Evolutionary conservation across 257 asterid genomes (phyloP).

Genomic region (Salvia hispanica): DNA sequence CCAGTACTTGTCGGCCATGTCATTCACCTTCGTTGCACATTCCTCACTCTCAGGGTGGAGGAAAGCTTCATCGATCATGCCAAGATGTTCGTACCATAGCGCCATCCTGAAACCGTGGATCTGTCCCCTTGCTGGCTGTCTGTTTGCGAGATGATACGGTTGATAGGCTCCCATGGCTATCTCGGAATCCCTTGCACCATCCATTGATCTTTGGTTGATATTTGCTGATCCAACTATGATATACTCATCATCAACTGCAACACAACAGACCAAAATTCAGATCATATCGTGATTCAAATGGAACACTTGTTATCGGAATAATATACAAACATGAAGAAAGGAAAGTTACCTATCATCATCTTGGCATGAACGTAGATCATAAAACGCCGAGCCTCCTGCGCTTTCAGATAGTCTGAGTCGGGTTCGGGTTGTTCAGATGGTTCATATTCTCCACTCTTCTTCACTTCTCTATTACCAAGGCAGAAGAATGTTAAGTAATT

Average conservation of each 20-base stretch:
- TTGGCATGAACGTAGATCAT: conserved; percentile 97
- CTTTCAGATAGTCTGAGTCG: conserved; percentile 73
- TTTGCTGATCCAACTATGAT: conserved; percentile 93
- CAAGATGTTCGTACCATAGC: conserved; percentile 91
- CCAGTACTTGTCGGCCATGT: conserved; percentile 76
- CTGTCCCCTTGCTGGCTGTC: conserved; percentile 82
- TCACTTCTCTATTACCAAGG: conserved; percentile 83
- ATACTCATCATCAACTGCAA: conserved; percentile 90
- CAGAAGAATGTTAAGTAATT: conserved; percentile 87
- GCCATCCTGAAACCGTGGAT: conserved; percentile 94
- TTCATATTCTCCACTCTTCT: conserved; percentile 82
- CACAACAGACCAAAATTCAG: conserved; percentile 3
- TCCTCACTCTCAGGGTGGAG: conserved; percentile 71
- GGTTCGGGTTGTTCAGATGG: conserved; percentile 84
- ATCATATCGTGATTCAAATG: background rate
- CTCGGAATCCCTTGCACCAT: conserved; percentile 90
- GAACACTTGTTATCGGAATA: background rate
- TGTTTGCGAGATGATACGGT: conserved; percentile 61
- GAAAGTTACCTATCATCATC: conserved; percentile 83
- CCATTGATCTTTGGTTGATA: conserved; percentile 97
- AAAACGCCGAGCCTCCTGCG: conserved; percentile 96
- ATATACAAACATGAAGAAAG: background rate
- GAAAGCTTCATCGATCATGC: conserved; percentile 79
- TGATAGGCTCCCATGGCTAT: conserved; percentile 97
- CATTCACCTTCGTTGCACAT: conserved; percentile 67